phyloP scores from a whole-genome alignment of 768 basidiomycete species.

The Lyophyllum semitale region DNA sequence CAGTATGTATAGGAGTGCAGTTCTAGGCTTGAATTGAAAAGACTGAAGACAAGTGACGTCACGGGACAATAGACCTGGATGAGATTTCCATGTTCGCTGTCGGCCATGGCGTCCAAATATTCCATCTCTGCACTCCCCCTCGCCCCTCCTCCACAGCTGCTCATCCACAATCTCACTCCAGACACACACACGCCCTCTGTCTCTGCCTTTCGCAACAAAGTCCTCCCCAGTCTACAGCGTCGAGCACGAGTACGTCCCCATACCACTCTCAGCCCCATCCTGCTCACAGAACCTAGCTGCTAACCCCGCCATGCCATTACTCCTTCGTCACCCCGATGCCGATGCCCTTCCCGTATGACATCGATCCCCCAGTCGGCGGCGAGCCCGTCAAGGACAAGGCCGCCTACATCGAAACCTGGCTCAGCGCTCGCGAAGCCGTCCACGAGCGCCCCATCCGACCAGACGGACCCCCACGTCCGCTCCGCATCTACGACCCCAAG shows the following conservation, averaged over 20 bases:
- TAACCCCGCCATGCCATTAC: conserved; percentile 64
- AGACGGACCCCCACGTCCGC: conserved; percentile 26
- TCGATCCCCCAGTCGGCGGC: conserved; percentile 52
- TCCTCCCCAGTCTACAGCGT: conserved; percentile 64
- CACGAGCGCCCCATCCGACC: conserved; percentile 25
- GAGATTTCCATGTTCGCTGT: neutral
- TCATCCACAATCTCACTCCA: conserved; percentile 54
- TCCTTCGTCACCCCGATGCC: conserved; percentile 85
- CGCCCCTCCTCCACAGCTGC: conserved; percentile 39
- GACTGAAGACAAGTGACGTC: neutral
- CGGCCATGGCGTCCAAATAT: conserved; percentile 20
- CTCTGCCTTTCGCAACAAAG: conserved; percentile 48
- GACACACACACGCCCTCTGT: conserved; percentile 58
- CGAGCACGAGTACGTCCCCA: conserved; percentile 49
- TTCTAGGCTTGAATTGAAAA: no score
- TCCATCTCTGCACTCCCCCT: conserved; percentile 56
- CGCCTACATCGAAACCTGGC: conserved; percentile 76
- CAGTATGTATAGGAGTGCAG: no score
- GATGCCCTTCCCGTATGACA: conserved; percentile 78
- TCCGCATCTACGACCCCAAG: conserved; percentile 51
- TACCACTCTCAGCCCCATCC: neutral
- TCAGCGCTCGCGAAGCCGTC: conserved; percentile 63
- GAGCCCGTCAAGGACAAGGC: conserved; percentile 53
- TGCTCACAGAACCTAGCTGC: conserved; percentile 30
- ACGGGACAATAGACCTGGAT: neutral